Evolutionary conservation across 2,329 filamentous ascomycete genomes (phyloP), one percentile per base, ranked within the genome.

Genomic region (Metarhizium guizhouense): DNA sequence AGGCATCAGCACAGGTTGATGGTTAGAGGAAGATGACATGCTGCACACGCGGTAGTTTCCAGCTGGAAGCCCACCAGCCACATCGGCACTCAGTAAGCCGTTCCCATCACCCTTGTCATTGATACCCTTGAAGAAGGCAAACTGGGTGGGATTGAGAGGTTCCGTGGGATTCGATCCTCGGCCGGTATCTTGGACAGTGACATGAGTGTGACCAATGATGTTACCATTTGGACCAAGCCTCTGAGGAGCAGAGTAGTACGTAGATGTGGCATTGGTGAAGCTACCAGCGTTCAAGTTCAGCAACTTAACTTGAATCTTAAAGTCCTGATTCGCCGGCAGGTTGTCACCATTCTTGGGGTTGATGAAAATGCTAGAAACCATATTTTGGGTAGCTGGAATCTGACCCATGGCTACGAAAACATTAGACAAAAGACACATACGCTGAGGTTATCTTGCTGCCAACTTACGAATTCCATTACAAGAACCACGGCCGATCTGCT

Each of bases 81-180:
- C 83, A 2, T 66, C 69, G 43, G 82, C 78, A 13, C 72, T 68
- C 11, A 86, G 72, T 5, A 75, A 70, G 52, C 82, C 82, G 2
- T 79, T 62, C 36, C 76, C 77, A 62, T 86, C 76, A 38, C 81
- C 82, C 16, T 70, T 75, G 58, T 84, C 81, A 68, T 85, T 84
- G 71, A 85, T 82, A 58, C 83, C 83, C 75, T 85, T 85, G 78
- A 86, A 85, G 68, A 85, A 85, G 64, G 72, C 79, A 61, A 81
- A 85, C 64, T 75, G 68, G 25, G 65, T 68, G 36, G 82, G 74
- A 58, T 84, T 76, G 6, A 81, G 74, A 32, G 82, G 76, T n/a
- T 67, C 61, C 8, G 63, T 71, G 10, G 82, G 81, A 65, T 77
- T 80, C 61, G 79, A 63, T 25, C 66, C 69, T 64, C 68, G 68